These are phyloP conservation scores for Dendryphion nanum DNA, from an alignment of 2,329 filamentous ascomycete species.

Conservation along the genomic window DNA sequence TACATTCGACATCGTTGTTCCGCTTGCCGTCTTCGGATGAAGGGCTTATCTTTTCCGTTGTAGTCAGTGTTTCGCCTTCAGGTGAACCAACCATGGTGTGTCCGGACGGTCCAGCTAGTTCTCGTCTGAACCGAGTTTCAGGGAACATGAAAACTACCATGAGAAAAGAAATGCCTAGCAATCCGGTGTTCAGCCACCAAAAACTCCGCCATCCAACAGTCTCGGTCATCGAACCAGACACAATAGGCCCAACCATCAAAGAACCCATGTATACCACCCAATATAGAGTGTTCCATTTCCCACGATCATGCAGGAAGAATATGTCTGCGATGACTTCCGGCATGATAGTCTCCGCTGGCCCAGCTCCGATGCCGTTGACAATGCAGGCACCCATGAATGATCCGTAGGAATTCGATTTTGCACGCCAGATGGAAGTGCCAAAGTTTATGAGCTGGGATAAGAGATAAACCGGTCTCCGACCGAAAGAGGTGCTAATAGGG, in stretches of 20 bases:
- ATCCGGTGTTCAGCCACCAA: conserved; percentile 64
- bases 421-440: conserved; percentile 57
- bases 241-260: conserved; percentile 57
- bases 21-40: conserved; percentile 9
- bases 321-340: conserved; percentile 64
- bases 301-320: conserved; percentile 64
- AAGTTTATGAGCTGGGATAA: conserved; percentile 54
- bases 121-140: conserved; percentile 60
- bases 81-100: not conserved
- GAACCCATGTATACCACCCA: conserved; percentile 63
- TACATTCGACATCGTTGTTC: conserved; percentile 7
- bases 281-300: conserved; percentile 61
- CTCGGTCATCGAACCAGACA: conserved; percentile 60
- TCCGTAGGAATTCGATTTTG: conserved; percentile 55
- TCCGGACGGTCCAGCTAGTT: conserved; percentile 29
- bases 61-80: conserved; percentile 1
- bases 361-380: conserved; percentile 62
- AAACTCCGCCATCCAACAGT: conserved; percentile 61
- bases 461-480: conserved; percentile 55
- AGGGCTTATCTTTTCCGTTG: conserved; percentile 19
- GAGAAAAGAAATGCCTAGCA: conserved; percentile 52
- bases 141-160: conserved; percentile 61
- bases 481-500: conserved; percentile 55
- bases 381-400: conserved; percentile 65
- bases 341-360: conserved; percentile 62